Evolutionary conservation across 2,329 filamentous ascomycete species (phyloP).

Genomic region (Fusarium tanahbumbuense): DNA sequence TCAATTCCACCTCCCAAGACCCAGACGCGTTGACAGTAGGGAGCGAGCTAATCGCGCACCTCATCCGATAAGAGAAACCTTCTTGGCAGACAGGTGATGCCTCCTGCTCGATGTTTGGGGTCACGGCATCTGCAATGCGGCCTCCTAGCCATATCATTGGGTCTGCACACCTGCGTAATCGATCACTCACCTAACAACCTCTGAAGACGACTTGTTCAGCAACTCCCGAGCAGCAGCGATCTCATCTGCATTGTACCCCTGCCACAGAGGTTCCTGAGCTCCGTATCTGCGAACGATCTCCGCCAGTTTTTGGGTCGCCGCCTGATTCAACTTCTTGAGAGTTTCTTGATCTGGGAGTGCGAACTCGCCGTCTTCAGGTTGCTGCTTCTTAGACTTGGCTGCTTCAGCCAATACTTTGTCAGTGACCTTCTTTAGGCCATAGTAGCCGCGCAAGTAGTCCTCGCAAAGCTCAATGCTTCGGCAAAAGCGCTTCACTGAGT

Average conservation of each 20-base stretch:
- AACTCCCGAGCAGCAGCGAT: conserved; percentile 77
- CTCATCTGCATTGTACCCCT: conserved; percentile 78
- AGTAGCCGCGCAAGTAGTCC: conserved; percentile 90
- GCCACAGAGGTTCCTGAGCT: conserved; percentile 73
- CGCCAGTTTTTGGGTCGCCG: conserved; percentile 78
- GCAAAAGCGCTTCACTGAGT: conserved; percentile 86
- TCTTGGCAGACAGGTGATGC: conserved; percentile 11
- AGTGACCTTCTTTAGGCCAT: conserved; percentile 81
- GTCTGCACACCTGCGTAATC: conserved; percentile 18
- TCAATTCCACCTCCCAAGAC: conserved; percentile 14
- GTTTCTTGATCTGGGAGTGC: conserved; percentile 67
- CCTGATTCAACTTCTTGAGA: conserved; percentile 75
- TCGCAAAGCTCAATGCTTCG: conserved; percentile 94
- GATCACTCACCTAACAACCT: conserved; percentile 56
- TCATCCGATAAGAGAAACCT: conserved; percentile 17
- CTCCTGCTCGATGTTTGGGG: conserved; percentile 23
- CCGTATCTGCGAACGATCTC: conserved; percentile 78
- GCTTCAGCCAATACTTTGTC: conserved; percentile 61
- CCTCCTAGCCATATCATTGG: conserved; percentile 19
- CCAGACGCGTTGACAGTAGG: conserved; percentile 2
- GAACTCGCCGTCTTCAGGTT: conserved; percentile 62
- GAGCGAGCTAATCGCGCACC: conserved; percentile 25
- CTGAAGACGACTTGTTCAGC: conserved; percentile 64
- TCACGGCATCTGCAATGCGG: conserved; percentile 25
- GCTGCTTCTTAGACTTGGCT: conserved; percentile 59